These are phyloP conservation scores for Backusella mclennaniae DNA, from an alignment of 192 early-diverging fungal species.

Conservation along the genomic window DNA sequence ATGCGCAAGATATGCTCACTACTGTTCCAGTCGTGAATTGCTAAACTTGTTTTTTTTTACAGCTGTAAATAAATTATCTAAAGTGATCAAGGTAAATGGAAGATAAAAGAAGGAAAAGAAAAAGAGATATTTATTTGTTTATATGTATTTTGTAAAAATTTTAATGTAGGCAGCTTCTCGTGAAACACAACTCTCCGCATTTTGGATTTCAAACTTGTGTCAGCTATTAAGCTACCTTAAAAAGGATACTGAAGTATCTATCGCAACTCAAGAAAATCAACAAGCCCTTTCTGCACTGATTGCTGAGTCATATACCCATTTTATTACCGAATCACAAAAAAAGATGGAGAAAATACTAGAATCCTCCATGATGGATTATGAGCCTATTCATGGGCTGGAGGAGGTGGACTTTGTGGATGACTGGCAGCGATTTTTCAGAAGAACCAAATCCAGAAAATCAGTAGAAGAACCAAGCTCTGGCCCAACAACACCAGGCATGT, in stretches of 20 bases:
- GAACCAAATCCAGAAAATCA: slow-evolving; percentile 4
- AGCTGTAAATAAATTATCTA: slow-evolving; percentile 54
- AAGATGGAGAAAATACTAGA: slow-evolving; percentile 67
- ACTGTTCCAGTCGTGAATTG: slow-evolving; percentile 71
- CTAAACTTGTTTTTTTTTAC: slow-evolving; percentile 65
- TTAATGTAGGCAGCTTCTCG: slow-evolving; percentile 39
- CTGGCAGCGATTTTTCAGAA: slow-evolving; percentile 52
- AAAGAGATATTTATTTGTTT: background rate
- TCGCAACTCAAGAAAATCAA: slow-evolving; percentile 69
- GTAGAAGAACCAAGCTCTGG: background rate
- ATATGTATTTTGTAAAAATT: background rate
- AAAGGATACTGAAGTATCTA: slow-evolving; percentile 71
- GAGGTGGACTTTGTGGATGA: slow-evolving; percentile 56
- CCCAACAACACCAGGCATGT: slow-evolving; percentile 4
- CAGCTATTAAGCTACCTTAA: slow-evolving; percentile 84
- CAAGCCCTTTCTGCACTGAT: slow-evolving; percentile 74
- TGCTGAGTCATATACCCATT: slow-evolving; percentile 60
- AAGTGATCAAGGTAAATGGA: slow-evolving; percentile 44
- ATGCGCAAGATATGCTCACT: slow-evolving; percentile 84
- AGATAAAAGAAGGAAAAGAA: background rate
- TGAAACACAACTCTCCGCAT: slow-evolving; percentile 51
- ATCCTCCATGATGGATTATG: slow-evolving; percentile 64
- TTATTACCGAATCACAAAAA: slow-evolving; percentile 60
- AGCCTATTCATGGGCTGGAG: slow-evolving; percentile 64
- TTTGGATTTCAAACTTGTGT: slow-evolving; percentile 84